A percentile compares a stretch with the other conserved stretches of the same genome.
phyloP scores from a whole-genome alignment of 2,329 filamentous ascomycete species.

The Ophiocordyceps sinensis region DNA sequence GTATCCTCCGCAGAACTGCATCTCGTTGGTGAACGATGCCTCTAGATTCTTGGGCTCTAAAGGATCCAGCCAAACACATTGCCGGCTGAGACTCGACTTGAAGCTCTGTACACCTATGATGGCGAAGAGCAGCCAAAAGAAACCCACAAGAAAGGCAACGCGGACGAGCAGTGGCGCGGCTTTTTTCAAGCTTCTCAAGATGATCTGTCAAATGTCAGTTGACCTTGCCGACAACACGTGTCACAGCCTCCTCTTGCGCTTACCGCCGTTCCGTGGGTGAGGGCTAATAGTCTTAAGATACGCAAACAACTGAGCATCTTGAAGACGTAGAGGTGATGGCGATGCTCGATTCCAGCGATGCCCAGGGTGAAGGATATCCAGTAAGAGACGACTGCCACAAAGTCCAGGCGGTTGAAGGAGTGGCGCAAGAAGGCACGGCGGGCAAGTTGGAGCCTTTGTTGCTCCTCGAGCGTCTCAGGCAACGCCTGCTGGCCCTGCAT shows the following conservation, averaged over 20 bases:
- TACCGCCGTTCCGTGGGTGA: conserved; percentile 88
- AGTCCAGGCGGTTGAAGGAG: conserved; percentile 90
- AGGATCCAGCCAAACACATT: conserved; percentile 65
- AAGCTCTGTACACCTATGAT: conserved; percentile 97
- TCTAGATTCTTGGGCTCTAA: conserved; percentile 36
- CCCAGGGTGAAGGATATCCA: conserved; percentile 79
- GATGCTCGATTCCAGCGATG: conserved; percentile 52
- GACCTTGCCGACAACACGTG: neutral
- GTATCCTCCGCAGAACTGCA: conserved; percentile 80
- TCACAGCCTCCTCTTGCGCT: conserved; percentile 14
- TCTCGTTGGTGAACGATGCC: conserved; percentile 44
- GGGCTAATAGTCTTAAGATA: conserved; percentile 75
- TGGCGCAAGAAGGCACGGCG: conserved; percentile 86
- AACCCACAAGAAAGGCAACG: conserved; percentile 84
- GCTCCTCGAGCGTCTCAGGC: conserved; percentile 54
- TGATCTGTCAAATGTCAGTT: conserved; percentile 44
- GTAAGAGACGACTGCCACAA: conserved; percentile 85
- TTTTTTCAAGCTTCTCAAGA: conserved; percentile 87
- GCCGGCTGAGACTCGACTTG: conserved; percentile 64
- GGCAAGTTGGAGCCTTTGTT: conserved; percentile 73
- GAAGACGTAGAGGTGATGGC: conserved; percentile 71
- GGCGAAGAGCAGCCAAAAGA: conserved; percentile 96
- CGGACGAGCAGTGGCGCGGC: conserved; percentile 83
- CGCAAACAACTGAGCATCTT: conserved; percentile 93
- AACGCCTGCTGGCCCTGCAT: conserved; percentile 44